Evolutionary conservation across 2,329 filamentous ascomycete species (phyloP), one percentile per base, ranked within the genome.

Genomic region (Penicillium sp.): DNA sequence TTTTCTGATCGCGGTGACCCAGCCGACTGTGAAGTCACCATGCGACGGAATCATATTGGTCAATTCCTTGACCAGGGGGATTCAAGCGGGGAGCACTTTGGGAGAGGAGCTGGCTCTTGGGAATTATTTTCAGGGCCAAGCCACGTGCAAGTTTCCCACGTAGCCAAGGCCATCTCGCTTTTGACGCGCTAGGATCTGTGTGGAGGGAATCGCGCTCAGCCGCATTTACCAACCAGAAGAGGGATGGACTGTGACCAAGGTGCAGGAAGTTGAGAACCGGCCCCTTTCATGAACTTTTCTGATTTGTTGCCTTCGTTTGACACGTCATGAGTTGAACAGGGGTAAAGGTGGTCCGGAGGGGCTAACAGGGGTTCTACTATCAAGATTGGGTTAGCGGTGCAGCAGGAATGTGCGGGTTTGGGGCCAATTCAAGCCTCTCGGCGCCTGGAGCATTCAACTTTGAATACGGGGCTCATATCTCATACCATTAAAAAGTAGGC

Each of bases 21-120:
- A 49, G 22, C 33, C 47, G 26, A 49, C 26, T 8, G 47, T 49
- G n/a, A 49, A 49, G 25, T 49, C 47, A 35, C 47, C 37, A 41
- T 42, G 47, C 8, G 47, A 49, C 14, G 37, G 47, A 15, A 40
- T n/a, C 47, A 49, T 49, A n/a, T 22, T 41, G 47, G 23, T 6
- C 44, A 47, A 33, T 46, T 6, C 2, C 33, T 37, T 18, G 7
- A 8, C 33, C 33, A 37, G n/a, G 33, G n/a, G 33, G 4, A 37
- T 18, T 18, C n/a, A n/a, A 8, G 33, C 33, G 33, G n/a, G 33
- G 11, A 15, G 29, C 7, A 12, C 23, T 25, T 6, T 2, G 42
- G 25, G 3, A 29, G 25, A 25, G 25, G 14, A 5, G 5, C 15
- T 45, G 12, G 4, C 15, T 15, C 42, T 44, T 26, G 26, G 25